These are phyloP conservation scores for Coemansia sp. DNA, from an alignment of 192 early-diverging fungal species.

Conservation along the genomic window DNA sequence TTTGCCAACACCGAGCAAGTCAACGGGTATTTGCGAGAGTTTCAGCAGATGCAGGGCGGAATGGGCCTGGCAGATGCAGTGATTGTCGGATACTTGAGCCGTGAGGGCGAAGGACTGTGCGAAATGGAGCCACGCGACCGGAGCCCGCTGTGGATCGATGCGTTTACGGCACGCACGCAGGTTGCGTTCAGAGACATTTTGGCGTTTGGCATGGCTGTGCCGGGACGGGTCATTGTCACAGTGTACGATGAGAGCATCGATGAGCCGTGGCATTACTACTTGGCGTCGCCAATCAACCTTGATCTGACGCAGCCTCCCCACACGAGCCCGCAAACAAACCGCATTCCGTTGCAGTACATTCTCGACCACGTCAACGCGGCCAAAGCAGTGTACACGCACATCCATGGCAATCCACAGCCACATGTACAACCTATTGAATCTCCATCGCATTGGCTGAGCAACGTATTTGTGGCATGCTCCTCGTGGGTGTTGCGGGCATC, in stretches of 20 bases:
- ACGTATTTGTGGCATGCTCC: slow-evolving; percentile 27
- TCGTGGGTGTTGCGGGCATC: slow-evolving; percentile 61
- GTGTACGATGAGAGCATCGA: slow-evolving; percentile 41
- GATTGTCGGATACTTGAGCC: slow-evolving; percentile 50
- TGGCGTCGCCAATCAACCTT: slow-evolving; percentile 41
- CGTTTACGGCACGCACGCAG: slow-evolving; percentile 50
- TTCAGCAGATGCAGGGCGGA: not conserved
- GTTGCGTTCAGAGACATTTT: slow-evolving; percentile 41
- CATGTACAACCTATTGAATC: not conserved
- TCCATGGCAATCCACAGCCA: slow-evolving; percentile 13
- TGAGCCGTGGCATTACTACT: slow-evolving; percentile 47
- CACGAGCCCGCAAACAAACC: not conserved
- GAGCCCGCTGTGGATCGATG: slow-evolving; percentile 47
- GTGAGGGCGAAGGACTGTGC: slow-evolving; percentile 52
- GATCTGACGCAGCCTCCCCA: slow-evolving; percentile 25
- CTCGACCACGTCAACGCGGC: slow-evolving; percentile 35
- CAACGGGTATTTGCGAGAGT: slow-evolving; percentile 22
- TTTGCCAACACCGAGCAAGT: slow-evolving; percentile 44
- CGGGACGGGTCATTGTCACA: slow-evolving; percentile 31
- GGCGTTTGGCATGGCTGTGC: slow-evolving; percentile 12
- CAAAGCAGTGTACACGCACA: slow-evolving; percentile 21
- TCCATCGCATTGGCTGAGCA: not conserved
- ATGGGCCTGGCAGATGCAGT: slow-evolving; percentile 6
- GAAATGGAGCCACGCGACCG: slow-evolving; percentile 43
- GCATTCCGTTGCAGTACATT: slow-evolving; percentile 17